Evolutionary conservation across 257 asterid genomes (phyloP), one percentile per base, ranked within the genome.

Genomic region (Forsythia suspensa): DNA sequence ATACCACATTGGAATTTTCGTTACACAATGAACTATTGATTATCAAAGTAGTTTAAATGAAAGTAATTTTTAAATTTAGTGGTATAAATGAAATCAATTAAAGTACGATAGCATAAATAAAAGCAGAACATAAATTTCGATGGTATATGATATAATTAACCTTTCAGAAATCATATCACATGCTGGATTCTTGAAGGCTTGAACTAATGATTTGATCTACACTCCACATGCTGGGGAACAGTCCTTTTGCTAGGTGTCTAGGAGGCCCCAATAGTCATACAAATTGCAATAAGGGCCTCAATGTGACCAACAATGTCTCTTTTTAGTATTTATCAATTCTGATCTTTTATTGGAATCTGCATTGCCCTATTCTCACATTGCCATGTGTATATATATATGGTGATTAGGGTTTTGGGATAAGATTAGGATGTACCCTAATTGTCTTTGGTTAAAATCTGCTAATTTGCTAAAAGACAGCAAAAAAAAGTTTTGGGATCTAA

Each of bases 201-300:
- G 36, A 65, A 38, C 21, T 74, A 82, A 83, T 85, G 74, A 80
- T 82, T 75, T 59, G 75, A 5, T 41, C 18, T 75, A 79, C 76
- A 73, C 0, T 24, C 39, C 69, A 61, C 69, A 9, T 63, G 39
- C 65, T 61, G 7, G 38, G 37, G 16, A 55, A 3, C 10, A 63
- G 39, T 24, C 69, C 69, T 63, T 63, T 63, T 63, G 69, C 8
- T 24, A 63, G 69, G 69, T 11, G 70, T 11, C 16, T 0, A 29
- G 7, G 39, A 63, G 39, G 70, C 70, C 6, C 15, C 70, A 24
- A 0, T 63, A 63, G 39, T 63, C 39, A 4, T 9, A 63, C 37
- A 63, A 24, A 63, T 21, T 63, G 70, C 70, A 29, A 24, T 2
- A 61, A 21, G 36, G 68, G 13, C 38, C 68, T 61, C 2, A 1